Evolutionary conservation across 1,139 yeast genomes (phyloP).

Genomic region (Debaryomycetaceae sp.): DNA sequence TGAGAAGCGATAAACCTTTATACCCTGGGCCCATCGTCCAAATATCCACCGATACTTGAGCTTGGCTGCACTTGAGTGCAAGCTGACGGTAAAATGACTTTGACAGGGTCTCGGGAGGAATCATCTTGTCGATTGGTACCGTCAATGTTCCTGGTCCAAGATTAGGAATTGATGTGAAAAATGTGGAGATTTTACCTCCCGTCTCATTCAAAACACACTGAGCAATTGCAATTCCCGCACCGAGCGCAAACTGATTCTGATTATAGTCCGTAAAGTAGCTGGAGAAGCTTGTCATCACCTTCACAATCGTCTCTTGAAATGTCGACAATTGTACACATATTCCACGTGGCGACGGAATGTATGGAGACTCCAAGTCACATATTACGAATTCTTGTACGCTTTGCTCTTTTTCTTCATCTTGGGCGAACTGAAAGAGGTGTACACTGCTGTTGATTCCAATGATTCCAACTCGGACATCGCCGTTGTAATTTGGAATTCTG

Average conservation of each 20-base stretch:
- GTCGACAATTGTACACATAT: slow-evolving; percentile 66
- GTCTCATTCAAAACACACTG: slow-evolving; percentile 65
- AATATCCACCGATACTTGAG: slow-evolving; percentile 86
- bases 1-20: slow-evolving; percentile 89
- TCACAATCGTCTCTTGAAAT: slow-evolving; percentile 67
- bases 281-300: slow-evolving; percentile 58
- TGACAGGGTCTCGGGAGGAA: slow-evolving; percentile 73
- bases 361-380: slow-evolving; percentile 84
- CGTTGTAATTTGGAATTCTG: slow-evolving; percentile 75
- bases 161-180: slow-evolving; percentile 75
- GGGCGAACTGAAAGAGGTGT: slow-evolving; percentile 68
- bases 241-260: slow-evolving; percentile 68
- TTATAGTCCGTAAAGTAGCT: slow-evolving; percentile 61
- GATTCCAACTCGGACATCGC: slow-evolving; percentile 75
- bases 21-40: slow-evolving; percentile 76
- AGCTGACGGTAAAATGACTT: slow-evolving; percentile 85
- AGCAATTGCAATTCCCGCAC: slow-evolving; percentile 87
- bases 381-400: slow-evolving; percentile 74
- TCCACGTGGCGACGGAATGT: slow-evolving; percentile 80
- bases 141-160: slow-evolving; percentile 76
- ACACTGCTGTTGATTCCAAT: slow-evolving; percentile 82
- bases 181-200: slow-evolving; percentile 84
- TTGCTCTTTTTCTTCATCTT: slow-evolving; percentile 40
- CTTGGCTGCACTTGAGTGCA: slow-evolving; percentile 91
- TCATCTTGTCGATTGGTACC: slow-evolving; percentile 69